Evolutionary conservation across 2,329 filamentous ascomycete genomes (phyloP), one percentile per base, ranked within the genome.

Genomic region (Aureobasidium zeae): DNA sequence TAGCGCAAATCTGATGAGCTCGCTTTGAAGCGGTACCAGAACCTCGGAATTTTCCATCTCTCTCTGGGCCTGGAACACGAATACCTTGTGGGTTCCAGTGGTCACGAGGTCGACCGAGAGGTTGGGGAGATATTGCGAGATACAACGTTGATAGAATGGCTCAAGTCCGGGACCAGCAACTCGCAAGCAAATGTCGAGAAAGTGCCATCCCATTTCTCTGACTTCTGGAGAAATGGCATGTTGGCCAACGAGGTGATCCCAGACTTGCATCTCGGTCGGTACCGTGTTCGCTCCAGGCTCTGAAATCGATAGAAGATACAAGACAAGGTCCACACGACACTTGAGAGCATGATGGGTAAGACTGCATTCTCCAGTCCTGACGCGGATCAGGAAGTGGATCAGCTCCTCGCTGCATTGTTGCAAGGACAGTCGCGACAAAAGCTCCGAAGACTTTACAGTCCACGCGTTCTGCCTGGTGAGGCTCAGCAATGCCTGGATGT

Each of bases 201-300:
- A 73, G 19, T 73, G 66, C 87, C 87, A 94, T 0, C 79, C 81
- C 11, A 70, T 65, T 47, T 76, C 72, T 44, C 83, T 72, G 48
- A 84, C 78, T 7, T 74, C 70, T 3, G 70, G 63, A 17, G 73
- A 76, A 3, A 77, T 63, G 3, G 79, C 76, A 28, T 70, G 63
- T 4, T 72, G 67, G 10, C 86, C 83, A 35, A 94, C 77, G 19
- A 91, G 68, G 28, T 81, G 67, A 45, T 81, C 69, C 85, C 86
- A 94, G 2, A 94, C 69, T 10, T 67, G 68, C 30, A 69, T 65
- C 12, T 81, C 79, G 3, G 84, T 16, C 8, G 22, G 12, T 42
- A 2, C 33, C n/a, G 8, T 26, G 20, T 13, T 10, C 4, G 10
- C 20, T 2, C 3, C 9, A 8, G 33, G 28, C 7, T 4, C 15